Conservation (phyloP, 768 basidiomycete genomes). For the Mrakia frigida region DNA sequence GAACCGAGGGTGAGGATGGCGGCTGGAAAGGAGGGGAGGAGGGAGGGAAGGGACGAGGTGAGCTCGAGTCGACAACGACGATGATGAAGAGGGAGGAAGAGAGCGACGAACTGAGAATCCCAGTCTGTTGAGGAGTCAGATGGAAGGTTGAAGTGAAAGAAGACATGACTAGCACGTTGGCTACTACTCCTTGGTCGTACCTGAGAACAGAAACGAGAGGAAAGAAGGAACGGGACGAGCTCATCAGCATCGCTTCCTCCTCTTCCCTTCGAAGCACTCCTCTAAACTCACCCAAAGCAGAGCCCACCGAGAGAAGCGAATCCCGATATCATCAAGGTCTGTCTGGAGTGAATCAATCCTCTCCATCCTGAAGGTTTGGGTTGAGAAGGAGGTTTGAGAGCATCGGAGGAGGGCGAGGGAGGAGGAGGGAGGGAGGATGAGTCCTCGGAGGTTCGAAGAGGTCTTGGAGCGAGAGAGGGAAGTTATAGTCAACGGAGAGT, state of each 20-base stretch:
- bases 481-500: neutral
- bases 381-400: neutral
- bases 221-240: neutral
- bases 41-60: neutral
- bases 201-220: neutral
- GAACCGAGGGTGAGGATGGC: conserved; percentile 73
- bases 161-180: neutral
- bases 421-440: neutral
- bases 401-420: neutral
- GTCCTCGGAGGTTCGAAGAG: neutral
- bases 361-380: neutral
- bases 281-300: neutral
- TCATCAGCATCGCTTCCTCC: neutral
- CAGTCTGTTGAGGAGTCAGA: conserved; percentile 65
- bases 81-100: neutral
- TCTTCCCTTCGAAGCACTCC: neutral
- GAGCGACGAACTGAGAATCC: conserved; percentile 63
- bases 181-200: conserved; percentile 12
- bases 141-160: conserved; percentile 52
- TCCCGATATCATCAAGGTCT: neutral
- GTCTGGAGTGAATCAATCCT: neutral
- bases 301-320: neutral
- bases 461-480: neutral
- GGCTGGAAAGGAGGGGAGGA: conserved; percentile 48
- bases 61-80: neutral